A percentile compares a stretch with the other conserved stretches of the same genome.
These are phyloP conservation scores for Alloteropsis angusta DNA, from an alignment of 202 grass and related monocot genomes.

Conservation along the genomic window DNA sequence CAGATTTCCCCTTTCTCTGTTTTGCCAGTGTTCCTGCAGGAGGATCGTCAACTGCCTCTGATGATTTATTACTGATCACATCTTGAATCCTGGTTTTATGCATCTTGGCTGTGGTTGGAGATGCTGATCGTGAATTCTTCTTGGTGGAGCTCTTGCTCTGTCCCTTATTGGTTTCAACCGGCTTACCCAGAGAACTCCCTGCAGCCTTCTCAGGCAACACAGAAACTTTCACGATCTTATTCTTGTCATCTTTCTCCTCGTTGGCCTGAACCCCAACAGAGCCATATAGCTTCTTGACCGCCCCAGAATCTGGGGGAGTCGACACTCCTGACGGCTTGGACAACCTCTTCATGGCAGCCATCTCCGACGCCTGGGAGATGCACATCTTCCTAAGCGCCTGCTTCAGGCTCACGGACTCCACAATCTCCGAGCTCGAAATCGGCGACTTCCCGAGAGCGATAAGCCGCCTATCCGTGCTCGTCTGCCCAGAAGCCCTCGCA, in stretches of 20 bases:
- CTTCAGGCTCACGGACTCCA: conserved; percentile 83
- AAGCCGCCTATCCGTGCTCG: conserved; percentile 57
- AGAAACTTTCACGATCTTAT: conserved; percentile 38
- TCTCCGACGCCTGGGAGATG: conserved; percentile 97
- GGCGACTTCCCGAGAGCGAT: conserved; percentile 49
- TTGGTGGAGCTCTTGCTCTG: conserved; percentile 34
- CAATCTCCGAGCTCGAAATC: conserved; percentile 62
- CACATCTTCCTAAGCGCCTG: conserved; percentile 89
- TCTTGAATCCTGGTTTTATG: conserved; percentile 89
- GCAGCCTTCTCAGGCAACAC: conserved; percentile 48
- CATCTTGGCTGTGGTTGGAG: conserved; percentile 38
- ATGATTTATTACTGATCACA: conserved; percentile 51
- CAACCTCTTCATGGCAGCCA: conserved; percentile 86
- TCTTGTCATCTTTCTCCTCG: conserved; percentile 36
- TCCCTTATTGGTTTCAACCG: conserved; percentile 20
- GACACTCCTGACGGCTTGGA: conserved; percentile 33
- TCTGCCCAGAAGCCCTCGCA: conserved; percentile 37
- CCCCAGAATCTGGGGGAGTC: conserved; percentile 38
- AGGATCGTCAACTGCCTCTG: conserved; percentile 30
- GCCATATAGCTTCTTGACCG: conserved; percentile 55
- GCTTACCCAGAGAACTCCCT: conserved; percentile 25
- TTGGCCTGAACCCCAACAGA: conserved; percentile 35
- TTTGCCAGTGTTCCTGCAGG: conserved; percentile 16
- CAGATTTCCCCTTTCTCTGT: conserved; percentile 57
- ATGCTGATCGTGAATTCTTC: conserved; percentile 46